Base-by-base conservation (phyloP, 495 filamentous ascomycete genomes). In the Friedmanniomyces simplex region DNA sequence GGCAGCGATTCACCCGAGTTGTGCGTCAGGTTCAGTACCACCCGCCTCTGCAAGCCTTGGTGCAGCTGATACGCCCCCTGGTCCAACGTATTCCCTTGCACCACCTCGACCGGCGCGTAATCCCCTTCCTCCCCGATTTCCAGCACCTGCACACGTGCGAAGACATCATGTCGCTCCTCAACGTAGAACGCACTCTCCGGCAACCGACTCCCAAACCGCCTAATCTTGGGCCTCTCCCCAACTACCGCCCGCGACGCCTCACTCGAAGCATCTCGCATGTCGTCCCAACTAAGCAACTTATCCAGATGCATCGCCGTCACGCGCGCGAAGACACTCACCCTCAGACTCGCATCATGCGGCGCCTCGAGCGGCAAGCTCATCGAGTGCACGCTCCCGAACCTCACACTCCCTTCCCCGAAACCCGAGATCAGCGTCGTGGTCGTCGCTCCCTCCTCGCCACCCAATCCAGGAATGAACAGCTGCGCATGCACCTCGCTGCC, bases 231-330 rank as follows among this genome's bases (percentile, higher is more conserved):
- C 28, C 48, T 51, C 11, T 1, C 22, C 18, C 37, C 37, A 49
- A 13, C 20, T 22, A 39, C 39, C 10, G 16, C 24, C 10, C 11
- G 76, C 64, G 84, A 82, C 58, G 81, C 76, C 46, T 72, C 72
- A 0, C 73, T 68, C n/a, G 75, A 74, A 12, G 82, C 77, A 65
- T 97, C 91, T 46, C 89, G 80, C 82, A 99, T 96, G 66, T 96
- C 94, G 69, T 99, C 93, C 93, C 93, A 99, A 70, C 94, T 97
- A 4, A 99, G 79, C 36, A 99, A 77, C 71, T 95, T 97, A 67
- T 99, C 93, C 6, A 99, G 79, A 68, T 99, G 93, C 86, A 96
- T 95, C 0, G 83, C 73, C 16, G 87, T 91, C 49, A 96, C 88
- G 62, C 84, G 85, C 26, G 94, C 91, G 67, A 96, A 97, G 55